Conservation (phyloP, 2,329 filamentous ascomycete genomes). For the Fusarium chlamydosporum region DNA sequence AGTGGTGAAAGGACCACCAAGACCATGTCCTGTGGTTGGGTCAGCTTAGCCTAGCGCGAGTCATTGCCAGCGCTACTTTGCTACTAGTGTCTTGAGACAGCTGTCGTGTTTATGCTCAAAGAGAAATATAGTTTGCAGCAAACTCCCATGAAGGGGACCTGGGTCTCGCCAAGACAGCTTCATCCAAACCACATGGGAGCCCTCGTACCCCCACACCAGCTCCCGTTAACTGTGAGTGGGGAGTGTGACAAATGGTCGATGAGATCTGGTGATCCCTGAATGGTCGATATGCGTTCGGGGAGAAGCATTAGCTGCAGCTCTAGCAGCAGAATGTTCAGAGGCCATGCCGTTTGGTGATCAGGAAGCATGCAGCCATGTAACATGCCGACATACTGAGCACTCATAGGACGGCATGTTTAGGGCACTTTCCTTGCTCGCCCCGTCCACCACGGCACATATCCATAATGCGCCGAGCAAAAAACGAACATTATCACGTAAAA, state of each 20-base stretch:
- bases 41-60: neutral
- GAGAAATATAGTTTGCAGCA: constrained; percentile 7
- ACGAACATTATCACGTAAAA: constrained; percentile 26
- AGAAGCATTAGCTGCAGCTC: constrained; percentile 34
- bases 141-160: constrained; percentile 15
- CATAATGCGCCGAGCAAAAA: constrained; percentile 21
- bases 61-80: neutral
- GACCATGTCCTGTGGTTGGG: neutral
- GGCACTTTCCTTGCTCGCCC: constrained; percentile 6
- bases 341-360: constrained; percentile 10
- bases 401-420: constrained; percentile 7
- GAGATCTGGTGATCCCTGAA: constrained; percentile 34
- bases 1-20: constrained; percentile 3
- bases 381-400: constrained; percentile 17
- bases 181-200: constrained; percentile 21
- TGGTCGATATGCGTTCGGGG: constrained; percentile 24
- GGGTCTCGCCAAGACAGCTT: constrained; percentile 31
- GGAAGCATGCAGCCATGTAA: constrained; percentile 5
- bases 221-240: constrained; percentile 16
- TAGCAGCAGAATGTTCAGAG: constrained; percentile 21
- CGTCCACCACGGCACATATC: constrained; percentile 14
- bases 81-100: neutral
- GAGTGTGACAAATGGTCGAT: constrained; percentile 33
- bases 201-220: constrained; percentile 28
- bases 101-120: neutral